Conservation (phyloP, 192 early-diverging fungal species). For the Chytriomyces hyalinus region DNA sequence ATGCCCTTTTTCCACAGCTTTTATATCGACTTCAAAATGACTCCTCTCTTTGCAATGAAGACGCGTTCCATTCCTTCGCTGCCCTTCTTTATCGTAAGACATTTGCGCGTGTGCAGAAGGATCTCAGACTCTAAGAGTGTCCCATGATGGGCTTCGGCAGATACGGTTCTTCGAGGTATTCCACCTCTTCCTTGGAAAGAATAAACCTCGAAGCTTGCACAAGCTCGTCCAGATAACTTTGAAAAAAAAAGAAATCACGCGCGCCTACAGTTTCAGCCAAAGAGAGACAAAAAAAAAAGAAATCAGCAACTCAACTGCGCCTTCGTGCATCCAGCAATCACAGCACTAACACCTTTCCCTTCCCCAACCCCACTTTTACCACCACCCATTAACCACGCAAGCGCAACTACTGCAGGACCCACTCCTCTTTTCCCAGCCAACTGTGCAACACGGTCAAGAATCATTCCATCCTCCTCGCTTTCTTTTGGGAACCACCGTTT, state of each 20-base stretch:
- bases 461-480: conserved; percentile 43
- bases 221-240: conserved; percentile 25
- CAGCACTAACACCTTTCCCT: conserved; percentile 18
- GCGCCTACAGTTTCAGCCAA: background rate
- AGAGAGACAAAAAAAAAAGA: background rate
- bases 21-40: no score
- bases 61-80: no score
- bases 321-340: conserved; percentile 24
- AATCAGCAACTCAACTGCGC: conserved; percentile 17
- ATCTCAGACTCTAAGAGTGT: conserved; percentile 7
- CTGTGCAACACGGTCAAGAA: conserved; percentile 33
- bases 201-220: conserved; percentile 23
- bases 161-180: conserved; percentile 37
- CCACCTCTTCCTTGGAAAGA: conserved; percentile 32
- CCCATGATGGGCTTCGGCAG: conserved; percentile 29
- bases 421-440: conserved; percentile 49
- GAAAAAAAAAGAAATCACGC: background rate
- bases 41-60: no score
- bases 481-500: conserved; percentile 24
- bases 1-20: no score
- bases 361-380: conserved; percentile 7
- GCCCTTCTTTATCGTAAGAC: no score
- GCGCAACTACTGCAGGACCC: conserved; percentile 56
- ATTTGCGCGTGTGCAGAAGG: no score
- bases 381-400: conserved; percentile 47